phyloP scores from a whole-genome alignment of 1,284 basidiomycete genomes.

The Austroboletus sp. region DNA sequence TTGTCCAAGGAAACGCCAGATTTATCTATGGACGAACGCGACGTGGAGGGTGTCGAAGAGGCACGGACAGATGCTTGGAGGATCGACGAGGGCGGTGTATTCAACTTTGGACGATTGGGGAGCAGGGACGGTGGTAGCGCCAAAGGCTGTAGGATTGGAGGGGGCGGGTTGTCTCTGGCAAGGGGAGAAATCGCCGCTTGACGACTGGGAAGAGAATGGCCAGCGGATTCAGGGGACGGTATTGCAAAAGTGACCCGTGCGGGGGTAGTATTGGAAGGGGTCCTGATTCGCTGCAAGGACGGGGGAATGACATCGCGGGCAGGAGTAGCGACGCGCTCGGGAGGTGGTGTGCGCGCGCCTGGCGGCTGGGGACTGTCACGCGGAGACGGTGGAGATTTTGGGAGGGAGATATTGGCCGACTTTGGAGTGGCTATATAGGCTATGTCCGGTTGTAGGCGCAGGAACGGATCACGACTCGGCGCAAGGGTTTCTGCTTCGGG shows the following conservation, averaged over 20 bases:
- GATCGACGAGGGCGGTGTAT: constrained; percentile 6
- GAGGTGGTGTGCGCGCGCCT: constrained; percentile 6
- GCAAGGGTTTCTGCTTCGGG: constrained; percentile 5
- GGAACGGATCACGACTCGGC: constrained; percentile 26
- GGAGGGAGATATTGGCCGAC: constrained; percentile 5
- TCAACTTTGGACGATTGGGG: constrained; percentile 10
- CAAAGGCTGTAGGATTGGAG: constrained; percentile 3
- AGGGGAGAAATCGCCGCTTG: constrained; percentile 13
- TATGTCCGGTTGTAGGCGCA: constrained; percentile 18
- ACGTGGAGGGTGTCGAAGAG: constrained; percentile 11
- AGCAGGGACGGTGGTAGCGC: constrained; percentile 10
- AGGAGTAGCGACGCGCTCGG: constrained; percentile 18
- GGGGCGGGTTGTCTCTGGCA: constrained; percentile 10
- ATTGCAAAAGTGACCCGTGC: constrained; percentile 12
- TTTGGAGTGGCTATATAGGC: constrained; percentile 3
- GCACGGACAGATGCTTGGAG: constrained; percentile 9
- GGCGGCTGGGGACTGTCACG: constrained; percentile 3
- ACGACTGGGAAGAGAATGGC: constrained; percentile 10
- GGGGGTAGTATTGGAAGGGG: constrained; percentile 18
- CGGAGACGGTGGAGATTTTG: constrained; percentile 4
- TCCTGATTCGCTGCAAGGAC: constrained; percentile 14
- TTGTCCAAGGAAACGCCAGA: constrained; percentile 14
- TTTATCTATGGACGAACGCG: constrained; percentile 14
- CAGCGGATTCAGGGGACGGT: constrained; percentile 11
- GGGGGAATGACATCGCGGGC: constrained; percentile 15